Conservation (phyloP, 78 protist species). For the Dictyostelium intermedium region DNA sequence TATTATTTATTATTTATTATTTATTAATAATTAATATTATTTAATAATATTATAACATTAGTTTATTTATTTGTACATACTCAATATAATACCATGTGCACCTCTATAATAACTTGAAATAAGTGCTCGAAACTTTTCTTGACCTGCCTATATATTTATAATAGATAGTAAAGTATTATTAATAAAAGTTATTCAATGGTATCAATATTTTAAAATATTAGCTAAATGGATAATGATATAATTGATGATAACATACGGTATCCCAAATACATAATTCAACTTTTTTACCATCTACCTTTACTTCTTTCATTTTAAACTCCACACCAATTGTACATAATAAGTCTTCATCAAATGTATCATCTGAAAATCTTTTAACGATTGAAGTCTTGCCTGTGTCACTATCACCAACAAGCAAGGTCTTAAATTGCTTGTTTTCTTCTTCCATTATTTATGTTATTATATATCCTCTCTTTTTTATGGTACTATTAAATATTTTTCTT, state of each 20-base stretch:
- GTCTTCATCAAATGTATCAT: constrained; percentile 85
- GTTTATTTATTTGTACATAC: too few species aligned
- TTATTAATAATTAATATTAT: too few species aligned
- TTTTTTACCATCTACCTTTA: constrained; percentile 76
- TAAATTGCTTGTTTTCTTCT: constrained; percentile 54
- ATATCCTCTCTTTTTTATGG: background rate
- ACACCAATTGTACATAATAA: constrained; percentile 93
- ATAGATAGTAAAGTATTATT: too few species aligned
- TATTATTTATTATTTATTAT: background rate
- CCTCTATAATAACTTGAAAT: constrained; percentile 90
- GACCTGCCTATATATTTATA: too few species aligned
- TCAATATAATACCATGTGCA: constrained; percentile 88
- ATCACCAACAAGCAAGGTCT: constrained; percentile 76
- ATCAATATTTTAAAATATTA: too few species aligned
- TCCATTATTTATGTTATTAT: constrained; percentile 1
- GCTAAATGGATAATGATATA: too few species aligned
- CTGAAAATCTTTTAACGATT: constrained; percentile 88
- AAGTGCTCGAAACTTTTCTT: constrained; percentile 89
- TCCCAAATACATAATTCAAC: constrained; percentile 93
- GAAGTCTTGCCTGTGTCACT: constrained; percentile 91
- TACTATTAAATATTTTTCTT: background rate
- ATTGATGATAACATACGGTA: too few species aligned
- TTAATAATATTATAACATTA: too few species aligned
- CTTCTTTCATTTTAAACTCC: constrained; percentile 88
- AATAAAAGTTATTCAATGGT: too few species aligned